Conservation (phyloP, 2,329 filamentous ascomycete genomes). For the Sporothrix inflata region DNA sequence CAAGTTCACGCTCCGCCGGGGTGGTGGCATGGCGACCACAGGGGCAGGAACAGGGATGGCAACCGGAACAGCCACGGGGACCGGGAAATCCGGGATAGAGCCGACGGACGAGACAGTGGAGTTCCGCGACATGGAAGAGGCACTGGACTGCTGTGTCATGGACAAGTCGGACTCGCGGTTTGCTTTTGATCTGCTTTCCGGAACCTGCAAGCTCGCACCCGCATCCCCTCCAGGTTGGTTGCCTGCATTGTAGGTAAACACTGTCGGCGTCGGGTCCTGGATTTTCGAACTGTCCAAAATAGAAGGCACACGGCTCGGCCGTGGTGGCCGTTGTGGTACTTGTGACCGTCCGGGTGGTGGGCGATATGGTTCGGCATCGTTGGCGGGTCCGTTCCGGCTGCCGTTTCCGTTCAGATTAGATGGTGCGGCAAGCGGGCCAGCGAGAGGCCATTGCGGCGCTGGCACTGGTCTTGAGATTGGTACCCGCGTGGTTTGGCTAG, state of each 20-base stretch:
- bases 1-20: slow-evolving; percentile 56
- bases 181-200: slow-evolving; percentile 42
- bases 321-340: slow-evolving; percentile 61
- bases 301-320: slow-evolving; percentile 63
- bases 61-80: slow-evolving; percentile 44
- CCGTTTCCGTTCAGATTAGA: slow-evolving; percentile 39
- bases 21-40: slow-evolving; percentile 28
- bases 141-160: slow-evolving; percentile 44
- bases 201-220: not conserved
- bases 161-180: slow-evolving; percentile 46
- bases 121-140: slow-evolving; percentile 53
- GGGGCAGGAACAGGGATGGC: slow-evolving; percentile 36
- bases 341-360: slow-evolving; percentile 55
- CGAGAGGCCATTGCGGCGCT: slow-evolving; percentile 58
- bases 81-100: slow-evolving; percentile 63
- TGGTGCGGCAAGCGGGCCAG: slow-evolving; percentile 42
- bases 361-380: slow-evolving; percentile 50
- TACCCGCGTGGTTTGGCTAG: slow-evolving; percentile 9
- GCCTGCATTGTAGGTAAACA: slow-evolving; percentile 41
- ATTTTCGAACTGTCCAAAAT: slow-evolving; percentile 59
- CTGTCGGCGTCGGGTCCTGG: slow-evolving; percentile 60
- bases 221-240: not conserved
- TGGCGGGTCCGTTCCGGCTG: slow-evolving; percentile 19
- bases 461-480: slow-evolving; percentile 57
- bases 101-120: slow-evolving; percentile 59